Evolutionary conservation across 164 flowering plant genomes (phyloP).

Genomic region (Stephania yunnanensis): DNA sequence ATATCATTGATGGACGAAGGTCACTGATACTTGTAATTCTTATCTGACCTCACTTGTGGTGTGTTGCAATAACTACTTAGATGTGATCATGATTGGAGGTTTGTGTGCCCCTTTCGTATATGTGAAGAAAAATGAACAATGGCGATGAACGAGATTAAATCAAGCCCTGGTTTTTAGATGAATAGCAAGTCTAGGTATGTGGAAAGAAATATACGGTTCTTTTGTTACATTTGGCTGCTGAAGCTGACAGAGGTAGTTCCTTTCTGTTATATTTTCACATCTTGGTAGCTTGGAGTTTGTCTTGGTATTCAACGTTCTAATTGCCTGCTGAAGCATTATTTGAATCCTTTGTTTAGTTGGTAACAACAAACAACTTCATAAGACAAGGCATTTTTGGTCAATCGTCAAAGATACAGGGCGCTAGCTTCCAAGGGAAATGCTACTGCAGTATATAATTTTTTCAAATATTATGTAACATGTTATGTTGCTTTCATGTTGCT

Average conservation of each 20-base stretch:
- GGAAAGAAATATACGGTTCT: background rate
- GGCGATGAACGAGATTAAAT: no score
- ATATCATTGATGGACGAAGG: no score
- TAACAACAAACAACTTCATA: background rate
- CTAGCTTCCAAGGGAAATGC: background rate
- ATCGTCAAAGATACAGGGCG: no score
- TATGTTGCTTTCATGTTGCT: background rate
- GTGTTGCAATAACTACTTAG: no score
- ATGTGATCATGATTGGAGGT: no score
- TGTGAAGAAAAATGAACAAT: no score
- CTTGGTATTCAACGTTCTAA: background rate
- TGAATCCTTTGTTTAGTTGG: background rate
- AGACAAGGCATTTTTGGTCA: background rate
- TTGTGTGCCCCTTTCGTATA: no score
- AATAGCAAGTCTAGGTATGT: no score
- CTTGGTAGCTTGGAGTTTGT: background rate
- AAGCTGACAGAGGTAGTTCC: background rate
- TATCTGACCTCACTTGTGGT: no score
- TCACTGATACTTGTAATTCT: no score
- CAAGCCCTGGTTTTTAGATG: no score
- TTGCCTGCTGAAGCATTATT: background rate
- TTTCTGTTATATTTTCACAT: background rate
- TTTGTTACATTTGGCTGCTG: background rate
- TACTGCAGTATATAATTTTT: background rate
- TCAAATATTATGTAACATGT: background rate